phyloP scores from a whole-genome alignment of 1,284 basidiomycete species.

The Marasmius oreades region DNA sequence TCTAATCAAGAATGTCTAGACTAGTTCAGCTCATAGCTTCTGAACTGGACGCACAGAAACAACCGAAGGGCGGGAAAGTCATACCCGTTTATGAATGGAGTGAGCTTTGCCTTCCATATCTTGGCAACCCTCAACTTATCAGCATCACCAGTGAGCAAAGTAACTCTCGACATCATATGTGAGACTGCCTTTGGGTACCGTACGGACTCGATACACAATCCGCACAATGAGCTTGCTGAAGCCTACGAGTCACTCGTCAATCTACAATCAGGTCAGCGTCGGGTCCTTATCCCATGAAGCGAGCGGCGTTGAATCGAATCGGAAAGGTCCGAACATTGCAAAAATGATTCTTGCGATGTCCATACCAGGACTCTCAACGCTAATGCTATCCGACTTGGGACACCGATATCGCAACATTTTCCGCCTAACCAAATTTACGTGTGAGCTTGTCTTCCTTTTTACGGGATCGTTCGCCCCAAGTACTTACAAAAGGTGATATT shows the following conservation, averaged over 20 bases:
- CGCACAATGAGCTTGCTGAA: constrained; percentile 41
- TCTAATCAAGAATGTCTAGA: constrained; percentile 20
- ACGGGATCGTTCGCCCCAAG: background rate
- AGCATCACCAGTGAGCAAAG: constrained; percentile 41
- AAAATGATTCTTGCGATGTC: constrained; percentile 32
- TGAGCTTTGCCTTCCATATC: constrained; percentile 22
- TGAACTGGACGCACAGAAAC: constrained; percentile 25
- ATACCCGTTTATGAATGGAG: constrained; percentile 46
- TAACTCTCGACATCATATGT: constrained; percentile 49
- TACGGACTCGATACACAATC: constrained; percentile 41
- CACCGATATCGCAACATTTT: constrained; percentile 31
- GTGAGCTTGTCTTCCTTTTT: constrained; percentile 18
- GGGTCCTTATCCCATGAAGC: background rate
- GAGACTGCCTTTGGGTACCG: constrained; percentile 47
- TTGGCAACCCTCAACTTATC: background rate
- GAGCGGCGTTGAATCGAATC: background rate
- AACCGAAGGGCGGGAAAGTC: constrained; percentile 26
- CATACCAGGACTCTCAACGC: constrained; percentile 34
- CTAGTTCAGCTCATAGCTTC: constrained; percentile 35
- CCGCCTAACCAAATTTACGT: constrained; percentile 22
- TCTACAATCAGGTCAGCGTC: constrained; percentile 34
- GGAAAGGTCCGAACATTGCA: constrained; percentile 34
- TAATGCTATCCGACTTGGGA: constrained; percentile 32
- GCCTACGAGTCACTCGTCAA: constrained; percentile 42
- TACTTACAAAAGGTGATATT: constrained; percentile 15